phyloP scores from a whole-genome alignment of 495 filamentous ascomycete species.

The Niebla homalea region DNA sequence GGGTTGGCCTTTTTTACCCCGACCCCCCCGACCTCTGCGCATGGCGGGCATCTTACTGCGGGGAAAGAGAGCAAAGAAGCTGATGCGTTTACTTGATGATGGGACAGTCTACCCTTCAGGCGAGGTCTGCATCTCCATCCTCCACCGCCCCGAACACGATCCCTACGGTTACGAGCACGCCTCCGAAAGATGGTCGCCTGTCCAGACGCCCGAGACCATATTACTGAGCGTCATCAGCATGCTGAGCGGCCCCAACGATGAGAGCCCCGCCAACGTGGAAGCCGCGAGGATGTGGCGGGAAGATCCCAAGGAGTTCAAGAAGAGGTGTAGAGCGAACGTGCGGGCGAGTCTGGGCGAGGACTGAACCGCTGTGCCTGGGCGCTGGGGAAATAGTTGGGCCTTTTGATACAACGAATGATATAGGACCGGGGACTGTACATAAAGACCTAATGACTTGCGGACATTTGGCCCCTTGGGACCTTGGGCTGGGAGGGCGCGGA shows the following conservation, averaged over 20 bases:
- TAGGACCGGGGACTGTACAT: too few relatives aligned
- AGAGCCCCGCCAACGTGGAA: conserved; percentile 91
- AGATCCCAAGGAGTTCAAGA: conserved; percentile 69
- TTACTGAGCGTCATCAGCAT: conserved; percentile 85
- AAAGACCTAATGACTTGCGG: too few relatives aligned
- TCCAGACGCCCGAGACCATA: conserved; percentile 93
- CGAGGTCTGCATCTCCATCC: conserved; percentile 90
- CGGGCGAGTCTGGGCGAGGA: conserved; percentile 73
- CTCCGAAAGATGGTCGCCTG: conserved; percentile 91
- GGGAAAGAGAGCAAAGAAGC: too few relatives aligned
- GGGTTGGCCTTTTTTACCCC: conserved; percentile 1
- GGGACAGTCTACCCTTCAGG: conserved; percentile 64
- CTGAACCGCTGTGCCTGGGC: conserved; percentile 15
- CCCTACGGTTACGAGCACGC: conserved; percentile 89
- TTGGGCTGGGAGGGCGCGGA: too few relatives aligned
- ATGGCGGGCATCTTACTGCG: too few relatives aligned
- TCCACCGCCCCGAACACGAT: conserved; percentile 93
- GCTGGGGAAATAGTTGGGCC: too few relatives aligned
- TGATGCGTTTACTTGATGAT: not conserved
- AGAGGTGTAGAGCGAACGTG: conserved; percentile 62
- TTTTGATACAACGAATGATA: too few relatives aligned
- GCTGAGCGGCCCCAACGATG: conserved; percentile 85
- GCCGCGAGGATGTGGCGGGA: conserved; percentile 79
- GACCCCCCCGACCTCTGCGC: not conserved
- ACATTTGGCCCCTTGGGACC: too few relatives aligned